phyloP scores from a whole-genome alignment of 371 early-diverging fungal genomes.

The Mortierella sp. region DNA sequence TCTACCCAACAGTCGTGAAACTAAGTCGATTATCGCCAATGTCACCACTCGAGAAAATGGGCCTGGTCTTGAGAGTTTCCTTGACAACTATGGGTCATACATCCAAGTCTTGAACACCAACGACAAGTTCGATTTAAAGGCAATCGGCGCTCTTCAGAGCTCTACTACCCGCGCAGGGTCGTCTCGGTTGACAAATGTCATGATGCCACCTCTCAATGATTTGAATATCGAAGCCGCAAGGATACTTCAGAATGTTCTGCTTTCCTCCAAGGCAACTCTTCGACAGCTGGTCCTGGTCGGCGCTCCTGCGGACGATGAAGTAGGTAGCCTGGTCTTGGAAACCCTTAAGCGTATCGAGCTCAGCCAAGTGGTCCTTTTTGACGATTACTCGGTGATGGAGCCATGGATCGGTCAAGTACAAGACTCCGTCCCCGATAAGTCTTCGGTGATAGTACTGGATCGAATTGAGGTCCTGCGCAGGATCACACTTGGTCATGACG shows the following conservation, averaged over 20 bases:
- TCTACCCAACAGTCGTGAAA: background rate
- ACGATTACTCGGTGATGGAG: background rate
- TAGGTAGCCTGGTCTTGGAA: background rate
- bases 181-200: background rate
- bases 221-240: background rate
- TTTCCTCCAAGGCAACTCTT: background rate
- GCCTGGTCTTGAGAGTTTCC: background rate
- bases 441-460: background rate
- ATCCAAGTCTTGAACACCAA: no score
- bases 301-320: background rate
- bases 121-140: no score
- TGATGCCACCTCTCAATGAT: background rate
- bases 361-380: background rate
- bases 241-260: background rate
- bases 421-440: background rate
- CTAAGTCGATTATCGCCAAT: background rate
- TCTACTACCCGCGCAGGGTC: background rate
- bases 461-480: background rate
- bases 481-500: background rate
- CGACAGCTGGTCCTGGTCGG: background rate
- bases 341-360: no score
- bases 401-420: background rate
- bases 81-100: background rate
- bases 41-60: background rate
- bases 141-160: no score